Evolutionary conservation across 2,329 filamentous ascomycete genomes (phyloP), one percentile per base, ranked within the genome.

Genomic region (Stagonosporopsis cucurbitacearum): DNA sequence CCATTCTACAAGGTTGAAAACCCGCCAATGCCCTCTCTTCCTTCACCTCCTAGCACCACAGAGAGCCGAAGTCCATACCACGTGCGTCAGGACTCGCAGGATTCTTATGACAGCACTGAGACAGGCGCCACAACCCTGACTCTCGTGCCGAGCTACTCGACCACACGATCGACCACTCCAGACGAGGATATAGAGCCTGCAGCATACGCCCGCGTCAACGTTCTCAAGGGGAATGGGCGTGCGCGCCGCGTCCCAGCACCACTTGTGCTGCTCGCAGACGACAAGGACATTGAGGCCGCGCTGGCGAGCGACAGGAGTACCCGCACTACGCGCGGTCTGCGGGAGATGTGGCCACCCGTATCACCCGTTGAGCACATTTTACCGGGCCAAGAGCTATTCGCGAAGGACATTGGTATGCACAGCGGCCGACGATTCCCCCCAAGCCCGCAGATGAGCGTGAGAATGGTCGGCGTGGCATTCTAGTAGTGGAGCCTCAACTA

Each of bases 391-490:
- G 72, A 75, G 50, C 67, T 73, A 46, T 53, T 54, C 12, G 66
- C 63, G 1, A 59, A 56, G 32, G 63, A 63, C 22, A 58, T 65
- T 1, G 60, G 65, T 6, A 33, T 56, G 15, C 59, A 57, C 26
- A 60, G 54, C 7, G 26, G 56, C 22, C 44, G 60, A 22, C 55
- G 60, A 33, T 55, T 53, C 32, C 53, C 47, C 9, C 53, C 54
- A 49, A 68, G 62, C 33, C 60, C 65, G 1, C 51, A 49, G 8
- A 67, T 67, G 0, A 51, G 49, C 7, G 65, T 66, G 0, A 71
- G 50, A 7, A 67, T 66, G 0, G 73, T 74, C 23, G 73, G 73
- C 20, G 64, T 75, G n/a, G 73, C 73, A 2, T 75, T 74, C 51
- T 75, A 66, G 19, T 17, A 3, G 28, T 20, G 15, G 20, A 15